Evolutionary conservation across 805 yeast genomes (phyloP).

Genomic region (Candida awuae): DNA sequence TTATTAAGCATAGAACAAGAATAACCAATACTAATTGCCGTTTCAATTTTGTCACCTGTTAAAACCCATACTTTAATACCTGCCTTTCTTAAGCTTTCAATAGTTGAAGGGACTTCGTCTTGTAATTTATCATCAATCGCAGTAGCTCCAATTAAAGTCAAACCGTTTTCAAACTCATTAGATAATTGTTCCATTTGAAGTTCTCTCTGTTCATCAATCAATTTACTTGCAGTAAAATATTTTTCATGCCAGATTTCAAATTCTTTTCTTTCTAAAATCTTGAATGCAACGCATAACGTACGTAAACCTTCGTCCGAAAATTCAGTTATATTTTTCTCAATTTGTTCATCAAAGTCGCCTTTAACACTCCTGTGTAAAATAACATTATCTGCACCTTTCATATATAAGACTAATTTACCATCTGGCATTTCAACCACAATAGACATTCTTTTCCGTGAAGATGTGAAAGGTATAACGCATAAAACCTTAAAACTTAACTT

Average conservation of each 20-base stretch:
- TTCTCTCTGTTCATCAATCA: constrained; percentile 53
- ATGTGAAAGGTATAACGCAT: constrained; percentile 55
- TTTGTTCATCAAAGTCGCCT: constrained; percentile 29
- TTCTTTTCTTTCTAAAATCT: constrained; percentile 35
- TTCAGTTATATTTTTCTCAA: constrained; percentile 55
- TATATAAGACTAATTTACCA: constrained; percentile 37
- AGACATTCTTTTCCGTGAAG: constrained; percentile 76
- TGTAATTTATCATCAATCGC: constrained; percentile 77
- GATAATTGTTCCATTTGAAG: constrained; percentile 44
- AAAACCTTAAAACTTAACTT: constrained; percentile 40
- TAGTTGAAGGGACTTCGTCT: constrained; percentile 70
- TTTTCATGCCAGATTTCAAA: constrained; percentile 49
- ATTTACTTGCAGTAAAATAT: constrained; percentile 49
- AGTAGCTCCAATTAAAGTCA: constrained; percentile 63
- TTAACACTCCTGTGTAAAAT: constrained; percentile 40
- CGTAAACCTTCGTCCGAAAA: constrained; percentile 74
- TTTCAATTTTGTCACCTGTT: constrained; percentile 77
- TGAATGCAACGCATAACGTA: constrained; percentile 63
- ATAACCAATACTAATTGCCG: constrained; percentile 78
- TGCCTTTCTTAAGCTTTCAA: constrained; percentile 55
- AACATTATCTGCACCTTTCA: constrained; percentile 74
- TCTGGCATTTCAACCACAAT: constrained; percentile 44
- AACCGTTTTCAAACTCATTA: constrained; percentile 50
- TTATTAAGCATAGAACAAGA: constrained; percentile 64
- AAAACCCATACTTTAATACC: constrained; percentile 80